phyloP scores from a whole-genome alignment of 1,284 basidiomycete genomes.

The Prillingera fragicola region DNA sequence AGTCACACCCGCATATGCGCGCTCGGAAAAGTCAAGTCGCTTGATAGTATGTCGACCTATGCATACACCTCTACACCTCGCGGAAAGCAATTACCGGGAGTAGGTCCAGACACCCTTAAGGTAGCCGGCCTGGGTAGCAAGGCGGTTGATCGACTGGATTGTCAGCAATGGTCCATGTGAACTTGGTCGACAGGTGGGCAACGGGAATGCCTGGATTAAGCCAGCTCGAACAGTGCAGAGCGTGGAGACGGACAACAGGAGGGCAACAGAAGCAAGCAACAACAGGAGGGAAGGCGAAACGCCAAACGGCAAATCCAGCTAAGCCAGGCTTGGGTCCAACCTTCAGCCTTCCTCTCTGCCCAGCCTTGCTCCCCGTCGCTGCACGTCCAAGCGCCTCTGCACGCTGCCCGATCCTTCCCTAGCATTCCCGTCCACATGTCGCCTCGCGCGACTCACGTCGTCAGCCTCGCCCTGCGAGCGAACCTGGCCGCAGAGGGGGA shows the following conservation, averaged over 20 bases:
- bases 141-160: constrained; percentile 71
- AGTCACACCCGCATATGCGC: no score
- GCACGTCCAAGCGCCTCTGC: neutral
- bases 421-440: neutral
- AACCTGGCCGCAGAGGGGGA: constrained; percentile 90
- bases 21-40: no score
- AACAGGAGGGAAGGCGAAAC: no score
- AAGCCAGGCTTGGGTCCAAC: no score
- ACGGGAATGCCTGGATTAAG: no score
- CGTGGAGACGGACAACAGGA: no score
- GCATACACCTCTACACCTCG: constrained; percentile 15
- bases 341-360: neutral
- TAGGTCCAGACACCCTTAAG: constrained; percentile 49
- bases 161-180: no score
- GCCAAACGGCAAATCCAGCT: no score
- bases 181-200: no score
- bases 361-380: no score
- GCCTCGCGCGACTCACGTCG: constrained; percentile 51
- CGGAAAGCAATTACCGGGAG: constrained; percentile 35
- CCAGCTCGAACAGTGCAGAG: neutral
- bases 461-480: constrained; percentile 93
- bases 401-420: neutral
- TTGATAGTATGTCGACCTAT: constrained; percentile 18
- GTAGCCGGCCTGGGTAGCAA: constrained; percentile 86
- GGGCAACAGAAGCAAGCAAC: no score